Evolutionary conservation across 2,329 filamentous ascomycete genomes (phyloP).

Genomic region (Myrmaecium sp.): DNA sequence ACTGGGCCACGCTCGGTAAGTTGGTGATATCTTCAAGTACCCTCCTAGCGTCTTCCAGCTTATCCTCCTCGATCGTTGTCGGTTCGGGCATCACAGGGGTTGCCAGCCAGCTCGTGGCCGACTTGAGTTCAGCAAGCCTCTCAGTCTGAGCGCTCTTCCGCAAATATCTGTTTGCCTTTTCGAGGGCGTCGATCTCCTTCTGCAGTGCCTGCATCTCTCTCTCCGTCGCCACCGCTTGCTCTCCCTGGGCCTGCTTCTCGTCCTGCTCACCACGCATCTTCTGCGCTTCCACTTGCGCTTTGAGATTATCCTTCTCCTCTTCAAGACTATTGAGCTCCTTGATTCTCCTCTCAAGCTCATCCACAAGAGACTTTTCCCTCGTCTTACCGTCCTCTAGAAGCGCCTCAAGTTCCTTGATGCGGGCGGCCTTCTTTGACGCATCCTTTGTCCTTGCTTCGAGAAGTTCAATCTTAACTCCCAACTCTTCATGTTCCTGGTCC

Average conservation of each 20-base stretch:
- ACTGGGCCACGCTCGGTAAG: constrained; percentile 1
- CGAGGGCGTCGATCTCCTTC: constrained; percentile 3
- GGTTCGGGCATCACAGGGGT: neutral
- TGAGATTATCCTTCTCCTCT: constrained; percentile 5
- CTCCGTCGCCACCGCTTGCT: constrained; percentile 5
- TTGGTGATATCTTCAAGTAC: constrained; percentile 3
- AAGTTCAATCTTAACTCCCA: constrained; percentile 83
- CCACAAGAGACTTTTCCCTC: constrained; percentile 4
- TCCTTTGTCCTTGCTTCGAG: constrained; percentile 78
- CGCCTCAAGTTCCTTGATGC: constrained; percentile 5
- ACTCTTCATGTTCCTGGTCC: constrained; percentile 71
- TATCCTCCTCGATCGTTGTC: neutral
- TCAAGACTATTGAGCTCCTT: constrained; percentile 4
- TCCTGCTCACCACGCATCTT: constrained; percentile 4
- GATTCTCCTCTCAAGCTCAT: constrained; percentile 3
- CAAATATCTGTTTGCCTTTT: constrained; percentile 4
- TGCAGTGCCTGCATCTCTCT: constrained; percentile 5
- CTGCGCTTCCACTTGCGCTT: constrained; percentile 3
- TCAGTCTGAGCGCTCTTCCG: constrained; percentile 3
- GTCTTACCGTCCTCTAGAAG: constrained; percentile 3
- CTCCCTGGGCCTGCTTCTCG: constrained; percentile 2
- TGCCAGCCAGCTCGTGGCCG: constrained; percentile 3
- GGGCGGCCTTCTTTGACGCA: constrained; percentile 51
- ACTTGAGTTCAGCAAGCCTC: constrained; percentile 1
- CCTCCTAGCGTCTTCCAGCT: constrained; percentile 1